phyloP scores from a whole-genome alignment of 2,329 filamentous ascomycete genomes.

The Alternaria ethzedia region DNA sequence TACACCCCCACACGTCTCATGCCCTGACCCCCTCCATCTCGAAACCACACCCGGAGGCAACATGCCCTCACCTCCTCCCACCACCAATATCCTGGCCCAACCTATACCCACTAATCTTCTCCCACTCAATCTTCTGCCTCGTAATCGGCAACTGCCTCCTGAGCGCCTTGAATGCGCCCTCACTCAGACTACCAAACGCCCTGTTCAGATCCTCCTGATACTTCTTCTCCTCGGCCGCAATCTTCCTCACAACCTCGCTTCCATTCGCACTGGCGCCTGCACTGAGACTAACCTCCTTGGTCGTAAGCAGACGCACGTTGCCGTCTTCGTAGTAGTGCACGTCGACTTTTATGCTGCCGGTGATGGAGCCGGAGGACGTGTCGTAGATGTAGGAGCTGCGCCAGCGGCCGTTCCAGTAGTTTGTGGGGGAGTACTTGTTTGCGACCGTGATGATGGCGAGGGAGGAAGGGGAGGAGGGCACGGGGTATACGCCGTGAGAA shows the following conservation, averaged over 20 bases:
- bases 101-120: constrained; percentile 93
- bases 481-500: constrained; percentile 82
- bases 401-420: constrained; percentile 99
- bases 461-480: constrained; percentile 70
- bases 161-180: constrained; percentile 93
- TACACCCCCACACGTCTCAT: background rate
- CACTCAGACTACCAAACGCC: constrained; percentile 85
- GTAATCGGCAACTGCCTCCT: constrained; percentile 94
- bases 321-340: constrained; percentile 99
- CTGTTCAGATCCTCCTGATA: constrained; percentile 96
- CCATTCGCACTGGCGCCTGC: constrained; percentile 66
- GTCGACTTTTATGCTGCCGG: constrained; percentile 86
- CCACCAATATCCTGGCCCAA: constrained; percentile 60
- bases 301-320: constrained; percentile 92
- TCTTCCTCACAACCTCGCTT: constrained; percentile 75
- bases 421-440: constrained; percentile 97
- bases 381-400: constrained; percentile 84
- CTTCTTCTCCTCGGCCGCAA: constrained; percentile 81
- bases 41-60: background rate
- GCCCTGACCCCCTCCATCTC: background rate
- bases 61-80: constrained; percentile 41
- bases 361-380: constrained; percentile 69
- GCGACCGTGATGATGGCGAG: constrained; percentile 85
- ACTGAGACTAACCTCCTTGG: constrained; percentile 71
- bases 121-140: constrained; percentile 99